phyloP scores from a whole-genome alignment of 75 land plant species.

The Cupressus sempervirens region DNA sequence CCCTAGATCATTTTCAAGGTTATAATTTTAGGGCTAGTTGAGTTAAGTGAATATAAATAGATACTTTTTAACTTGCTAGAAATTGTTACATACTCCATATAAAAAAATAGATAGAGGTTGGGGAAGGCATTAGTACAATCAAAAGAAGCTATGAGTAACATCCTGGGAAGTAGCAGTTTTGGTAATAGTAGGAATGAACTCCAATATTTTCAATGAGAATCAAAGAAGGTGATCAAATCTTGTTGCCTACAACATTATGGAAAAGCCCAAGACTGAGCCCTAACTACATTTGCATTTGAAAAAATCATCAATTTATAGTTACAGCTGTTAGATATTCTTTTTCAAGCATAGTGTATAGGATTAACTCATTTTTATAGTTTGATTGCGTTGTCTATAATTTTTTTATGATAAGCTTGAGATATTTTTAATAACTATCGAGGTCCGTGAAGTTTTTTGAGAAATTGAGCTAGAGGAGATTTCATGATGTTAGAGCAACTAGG shows the following conservation, averaged over 20 bases:
- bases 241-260: neutral
- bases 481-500: too few species aligned
- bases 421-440: too few species aligned
- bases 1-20: too few species aligned
- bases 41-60: too few species aligned
- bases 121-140: neutral
- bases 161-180: neutral
- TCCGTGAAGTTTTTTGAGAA: too few species aligned
- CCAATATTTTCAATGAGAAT: neutral
- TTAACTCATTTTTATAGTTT: neutral
- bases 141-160: neutral
- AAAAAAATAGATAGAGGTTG: neutral
- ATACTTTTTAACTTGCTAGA: neutral
- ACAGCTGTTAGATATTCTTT: neutral
- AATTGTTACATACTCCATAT: neutral
- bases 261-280: neutral
- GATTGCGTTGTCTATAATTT: neutral
- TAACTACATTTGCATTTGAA: neutral
- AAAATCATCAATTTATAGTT: neutral
- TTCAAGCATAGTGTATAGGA: neutral
- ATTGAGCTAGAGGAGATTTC: too few species aligned
- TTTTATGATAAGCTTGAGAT: too few species aligned
- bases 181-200: neutral
- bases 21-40: too few species aligned
- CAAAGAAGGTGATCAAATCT: neutral